Percentiles rank a stretch among this genome's conserved stretches.
These are phyloP conservation scores for Calonectria crousiana DNA, from an alignment of 2,329 filamentous ascomycete genomes.

Conservation along the genomic window DNA sequence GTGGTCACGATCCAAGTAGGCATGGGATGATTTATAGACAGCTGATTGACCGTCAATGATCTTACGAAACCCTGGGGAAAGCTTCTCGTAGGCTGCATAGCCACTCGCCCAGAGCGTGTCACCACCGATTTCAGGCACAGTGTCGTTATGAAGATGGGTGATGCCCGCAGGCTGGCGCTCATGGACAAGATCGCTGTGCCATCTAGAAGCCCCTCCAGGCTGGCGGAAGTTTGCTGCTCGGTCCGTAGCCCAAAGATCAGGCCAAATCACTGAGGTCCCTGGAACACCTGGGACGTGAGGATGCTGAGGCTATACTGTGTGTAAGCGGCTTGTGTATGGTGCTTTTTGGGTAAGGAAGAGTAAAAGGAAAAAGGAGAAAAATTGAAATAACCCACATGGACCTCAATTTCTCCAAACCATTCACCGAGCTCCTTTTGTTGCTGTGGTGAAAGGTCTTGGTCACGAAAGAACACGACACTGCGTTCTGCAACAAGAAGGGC, in stretches of 20 bases:
- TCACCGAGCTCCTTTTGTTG: conserved; percentile 73
- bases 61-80: conserved; percentile 76
- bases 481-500: conserved; percentile 73
- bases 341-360: background rate
- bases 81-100: conserved; percentile 79
- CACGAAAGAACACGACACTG: conserved; percentile 75
- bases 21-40: conserved; percentile 74
- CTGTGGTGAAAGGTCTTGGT: conserved; percentile 72
- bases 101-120: conserved; percentile 81
- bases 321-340: background rate
- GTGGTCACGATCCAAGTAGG: conserved; percentile 74
- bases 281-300: conserved; percentile 76
- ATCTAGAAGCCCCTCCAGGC: conserved; percentile 75
- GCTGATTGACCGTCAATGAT: conserved; percentile 77
- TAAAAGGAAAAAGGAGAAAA: background rate
- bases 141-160: conserved; percentile 78
- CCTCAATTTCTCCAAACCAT: conserved; percentile 73
- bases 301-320: conserved; percentile 69
- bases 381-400: conserved; percentile 67
- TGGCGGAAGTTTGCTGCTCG: conserved; percentile 71
- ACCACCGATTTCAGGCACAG: conserved; percentile 72
- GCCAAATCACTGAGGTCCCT: conserved; percentile 78
- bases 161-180: conserved; percentile 78
- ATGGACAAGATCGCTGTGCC: conserved; percentile 80
- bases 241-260: conserved; percentile 74